These are phyloP conservation scores for Candolleomyces eurysporus DNA, from an alignment of 768 basidiomycete species.

Conservation along the genomic window DNA sequence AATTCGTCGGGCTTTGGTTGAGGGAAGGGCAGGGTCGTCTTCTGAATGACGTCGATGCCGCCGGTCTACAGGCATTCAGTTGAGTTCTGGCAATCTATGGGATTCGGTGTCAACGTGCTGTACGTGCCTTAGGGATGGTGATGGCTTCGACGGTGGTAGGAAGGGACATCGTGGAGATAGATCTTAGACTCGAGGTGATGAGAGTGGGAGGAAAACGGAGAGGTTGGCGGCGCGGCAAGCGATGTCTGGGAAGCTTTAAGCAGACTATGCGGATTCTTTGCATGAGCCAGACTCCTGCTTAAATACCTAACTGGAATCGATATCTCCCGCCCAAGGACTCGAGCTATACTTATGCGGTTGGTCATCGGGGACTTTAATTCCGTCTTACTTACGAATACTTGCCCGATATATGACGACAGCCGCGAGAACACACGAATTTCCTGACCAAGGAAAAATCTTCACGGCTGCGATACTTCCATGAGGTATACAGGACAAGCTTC, in stretches of 20 bases:
- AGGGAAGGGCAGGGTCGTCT: conserved; percentile 67
- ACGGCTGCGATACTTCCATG: no score
- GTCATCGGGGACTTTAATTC: neutral
- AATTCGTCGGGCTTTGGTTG: conserved; percentile 58
- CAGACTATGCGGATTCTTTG: no score
- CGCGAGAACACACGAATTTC: no score
- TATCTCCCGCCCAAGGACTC: no score
- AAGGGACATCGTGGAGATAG: conserved; percentile 40
- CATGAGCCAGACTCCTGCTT: no score
- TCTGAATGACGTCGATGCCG: conserved; percentile 73
- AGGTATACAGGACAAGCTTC: no score
- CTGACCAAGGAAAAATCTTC: no score
- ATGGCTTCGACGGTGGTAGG: conserved; percentile 69
- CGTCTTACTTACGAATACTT: neutral
- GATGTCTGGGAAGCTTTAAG: no score
- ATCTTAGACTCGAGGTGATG: neutral
- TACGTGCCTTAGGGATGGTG: conserved; percentile 53
- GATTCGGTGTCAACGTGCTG: neutral
- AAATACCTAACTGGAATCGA: no score
- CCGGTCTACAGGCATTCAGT: conserved; percentile 44
- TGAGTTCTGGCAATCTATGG: neutral
- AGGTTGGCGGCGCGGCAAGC: no score
- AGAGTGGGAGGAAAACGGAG: neutral
- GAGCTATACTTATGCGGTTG: neutral
- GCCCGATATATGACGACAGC: neutral